phyloP scores from a whole-genome alignment of 2,329 filamentous ascomycete species.

The Acrocalymma vagum region DNA sequence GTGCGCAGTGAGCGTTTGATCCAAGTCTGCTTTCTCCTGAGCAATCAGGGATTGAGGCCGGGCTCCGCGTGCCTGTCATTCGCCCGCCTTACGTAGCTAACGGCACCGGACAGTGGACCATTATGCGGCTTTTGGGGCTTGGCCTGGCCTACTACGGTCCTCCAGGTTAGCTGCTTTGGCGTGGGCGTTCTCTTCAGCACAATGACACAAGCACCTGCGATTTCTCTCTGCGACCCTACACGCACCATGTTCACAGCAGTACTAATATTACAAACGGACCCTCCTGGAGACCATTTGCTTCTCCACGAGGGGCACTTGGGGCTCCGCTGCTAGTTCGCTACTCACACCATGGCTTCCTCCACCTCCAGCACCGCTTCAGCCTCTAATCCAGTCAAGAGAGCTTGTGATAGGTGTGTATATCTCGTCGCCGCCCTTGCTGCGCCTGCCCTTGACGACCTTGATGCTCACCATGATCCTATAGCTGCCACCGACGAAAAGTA shows the following conservation, averaged over 20 bases:
- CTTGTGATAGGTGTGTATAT: conserved; percentile 50
- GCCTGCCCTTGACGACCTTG: conserved; percentile 12
- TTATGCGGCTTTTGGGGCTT: conserved; percentile 45
- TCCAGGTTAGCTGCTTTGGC: conserved; percentile 42
- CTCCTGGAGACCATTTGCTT: conserved; percentile 30
- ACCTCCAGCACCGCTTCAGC: conserved; percentile 41
- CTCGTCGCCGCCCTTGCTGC: too few species aligned
- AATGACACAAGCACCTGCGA: conserved; percentile 44
- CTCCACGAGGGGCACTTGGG: conserved; percentile 33
- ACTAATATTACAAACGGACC: conserved; percentile 38
- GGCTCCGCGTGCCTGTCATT: conserved; percentile 31
- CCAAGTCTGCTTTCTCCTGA: conserved; percentile 30
- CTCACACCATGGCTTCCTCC: conserved; percentile 38
- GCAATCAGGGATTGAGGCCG: conserved; percentile 33
- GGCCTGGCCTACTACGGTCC: conserved; percentile 40
- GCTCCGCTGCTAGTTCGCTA: conserved; percentile 25
- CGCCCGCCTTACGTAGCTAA: conserved; percentile 33
- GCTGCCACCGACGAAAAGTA: conserved; percentile 59
- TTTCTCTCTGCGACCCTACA: conserved; percentile 32
- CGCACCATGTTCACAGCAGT: conserved; percentile 36
- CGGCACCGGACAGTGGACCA: conserved; percentile 40
- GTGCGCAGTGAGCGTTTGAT: conserved; percentile 35
- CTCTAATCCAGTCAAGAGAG: conserved; percentile 52
- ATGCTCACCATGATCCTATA: conserved; percentile 24
- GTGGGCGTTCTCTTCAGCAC: conserved; percentile 40